These are phyloP conservation scores for Bretschneidera sinensis DNA, from an alignment of 345 rosid species.

Conservation along the genomic window DNA sequence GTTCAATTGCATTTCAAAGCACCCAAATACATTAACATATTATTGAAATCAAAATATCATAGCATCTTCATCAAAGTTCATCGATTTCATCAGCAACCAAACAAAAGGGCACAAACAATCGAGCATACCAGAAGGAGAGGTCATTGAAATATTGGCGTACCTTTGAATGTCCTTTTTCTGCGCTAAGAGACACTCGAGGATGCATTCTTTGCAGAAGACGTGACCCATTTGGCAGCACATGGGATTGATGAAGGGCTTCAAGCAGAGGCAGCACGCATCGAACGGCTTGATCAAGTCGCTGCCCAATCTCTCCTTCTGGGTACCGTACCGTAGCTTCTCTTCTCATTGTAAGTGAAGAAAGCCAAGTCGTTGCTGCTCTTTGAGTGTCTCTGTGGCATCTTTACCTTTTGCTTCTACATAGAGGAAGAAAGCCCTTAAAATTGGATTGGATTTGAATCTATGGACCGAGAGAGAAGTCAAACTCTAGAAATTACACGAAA, in stretches of 20 bases:
- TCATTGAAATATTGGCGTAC: slow-evolving; percentile 18
- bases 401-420: neutral
- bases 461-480: neutral
- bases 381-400: slow-evolving; percentile 97
- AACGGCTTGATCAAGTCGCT: slow-evolving; percentile 93
- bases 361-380: slow-evolving; percentile 97
- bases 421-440: neutral
- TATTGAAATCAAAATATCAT: no score
- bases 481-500: slow-evolving; percentile 32
- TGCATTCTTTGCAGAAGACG: slow-evolving; percentile 86
- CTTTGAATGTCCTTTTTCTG: slow-evolving; percentile 92
- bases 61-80: no score
- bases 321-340: slow-evolving; percentile 90
- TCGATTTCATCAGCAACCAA: no score
- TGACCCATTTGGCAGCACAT: slow-evolving; percentile 93
- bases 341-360: slow-evolving; percentile 97
- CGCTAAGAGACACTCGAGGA: slow-evolving; percentile 74
- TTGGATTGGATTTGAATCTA: neutral
- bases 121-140: neutral
- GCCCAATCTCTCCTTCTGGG: slow-evolving; percentile 93
- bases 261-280: slow-evolving; percentile 91
- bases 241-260: slow-evolving; percentile 84
- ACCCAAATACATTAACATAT: no score
- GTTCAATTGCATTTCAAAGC: no score
- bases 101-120: neutral